phyloP scores from a whole-genome alignment of 2,329 filamentous ascomycete genomes.

The Aspergillus viridinutans region DNA sequence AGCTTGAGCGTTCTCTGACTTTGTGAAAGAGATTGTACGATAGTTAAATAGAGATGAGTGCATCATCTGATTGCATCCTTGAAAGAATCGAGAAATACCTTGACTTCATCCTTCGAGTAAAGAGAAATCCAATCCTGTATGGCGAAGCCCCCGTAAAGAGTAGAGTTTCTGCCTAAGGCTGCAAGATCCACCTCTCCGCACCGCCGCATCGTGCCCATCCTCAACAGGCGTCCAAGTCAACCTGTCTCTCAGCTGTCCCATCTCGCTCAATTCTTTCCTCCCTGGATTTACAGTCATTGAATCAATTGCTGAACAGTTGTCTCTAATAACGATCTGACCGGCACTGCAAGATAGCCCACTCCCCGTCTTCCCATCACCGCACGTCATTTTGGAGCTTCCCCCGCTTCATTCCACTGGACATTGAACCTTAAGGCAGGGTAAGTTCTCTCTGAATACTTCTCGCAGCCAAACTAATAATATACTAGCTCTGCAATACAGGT shows the following conservation, averaged over 20 bases:
- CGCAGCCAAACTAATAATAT: not conserved
- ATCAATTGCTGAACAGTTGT: not conserved
- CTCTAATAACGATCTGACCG: not conserved
- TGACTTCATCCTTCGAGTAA: too few species aligned
- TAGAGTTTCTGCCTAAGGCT: conserved; percentile 7
- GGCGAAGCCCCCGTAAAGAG: not conserved
- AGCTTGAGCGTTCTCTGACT: not conserved
- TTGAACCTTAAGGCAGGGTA: not conserved
- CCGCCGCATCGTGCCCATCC: conserved; percentile 4
- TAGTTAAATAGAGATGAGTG: not conserved
- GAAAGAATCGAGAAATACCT: too few species aligned
- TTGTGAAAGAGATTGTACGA: not conserved
- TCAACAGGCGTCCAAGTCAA: not conserved
- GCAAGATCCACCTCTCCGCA: conserved; percentile 4
- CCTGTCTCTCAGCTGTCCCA: not conserved
- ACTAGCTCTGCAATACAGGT: not conserved
- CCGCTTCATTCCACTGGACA: not conserved
- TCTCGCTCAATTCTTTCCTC: not conserved
- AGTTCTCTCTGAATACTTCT: not conserved
- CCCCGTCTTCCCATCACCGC: conserved; percentile 1
- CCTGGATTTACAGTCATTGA: not conserved
- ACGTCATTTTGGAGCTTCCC: conserved; percentile 2
- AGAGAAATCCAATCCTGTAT: too few species aligned
- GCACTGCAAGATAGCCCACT: not conserved
- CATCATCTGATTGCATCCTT: not conserved